Evolutionary conservation across 2,329 filamentous ascomycete species (phyloP), one percentile per base, ranked within the genome.

Genomic region (Fusarium foetens): DNA sequence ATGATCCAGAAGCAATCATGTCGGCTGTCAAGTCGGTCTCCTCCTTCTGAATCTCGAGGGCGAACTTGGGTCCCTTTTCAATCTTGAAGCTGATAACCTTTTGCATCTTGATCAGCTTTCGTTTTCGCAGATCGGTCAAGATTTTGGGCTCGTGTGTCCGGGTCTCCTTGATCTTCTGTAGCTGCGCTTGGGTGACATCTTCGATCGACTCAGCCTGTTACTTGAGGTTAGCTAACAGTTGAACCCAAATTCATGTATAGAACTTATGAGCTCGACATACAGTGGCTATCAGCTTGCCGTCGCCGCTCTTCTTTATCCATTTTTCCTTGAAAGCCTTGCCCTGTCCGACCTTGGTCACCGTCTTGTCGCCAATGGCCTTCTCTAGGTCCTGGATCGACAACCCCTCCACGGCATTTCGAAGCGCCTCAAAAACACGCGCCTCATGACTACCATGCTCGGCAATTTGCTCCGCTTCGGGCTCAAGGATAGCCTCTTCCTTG

Each of bases 1-100:
- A 99, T 23, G 93, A 90, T 46, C 95, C 95, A 74, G 87, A 92
- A 51, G 91, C 86, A 73, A 99, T 86, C 93, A 99, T 97, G 64
- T 99, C 96, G 58, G 91, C 92, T 16, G 96, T 98, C 79, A 99
- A 85, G 80, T 99, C 96, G 46, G 96, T 98, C 83, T 97, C 94
- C 84, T 98, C 95, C 83, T 97, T 94, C 49, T 92, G 88, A 73
- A 98, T 93, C 83, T 97, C 92, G 53, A 93, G 89, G 46, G 94
- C 93, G 80, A 94, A 99, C 82, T 97, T 97, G 68, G 91, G 84
- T 0, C 94, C 96, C 85, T 98, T 98, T 67, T 86, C 85, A 67
- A 97, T 90, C 75, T 89, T 92, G 88, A 96, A 99, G 81, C 86
- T 91, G 77, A 97, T 92, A 65, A 93, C 89, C 85, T 98, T 98